Percentiles rank a stretch among this genome's conserved stretches.
Conservation (phyloP, 148 eudicot species). For the Amaranthus palmeri region DNA sequence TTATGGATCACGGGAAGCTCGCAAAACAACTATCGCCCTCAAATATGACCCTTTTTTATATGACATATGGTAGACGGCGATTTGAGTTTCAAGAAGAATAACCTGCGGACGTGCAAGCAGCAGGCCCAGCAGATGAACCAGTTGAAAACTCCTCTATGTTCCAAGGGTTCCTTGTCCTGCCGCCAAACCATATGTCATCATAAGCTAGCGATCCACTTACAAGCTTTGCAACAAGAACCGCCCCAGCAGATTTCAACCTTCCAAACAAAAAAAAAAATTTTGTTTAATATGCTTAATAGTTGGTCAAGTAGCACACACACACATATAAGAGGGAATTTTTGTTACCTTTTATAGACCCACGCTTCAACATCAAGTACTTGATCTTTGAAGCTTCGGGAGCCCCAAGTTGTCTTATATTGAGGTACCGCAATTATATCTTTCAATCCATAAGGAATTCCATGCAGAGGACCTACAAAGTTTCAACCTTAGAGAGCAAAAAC, state of each 20-base stretch:
- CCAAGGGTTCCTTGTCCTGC: slow-evolving; percentile 96
- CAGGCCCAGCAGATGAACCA: slow-evolving; percentile 95
- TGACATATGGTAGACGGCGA: not conserved
- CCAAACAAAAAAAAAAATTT: not conserved
- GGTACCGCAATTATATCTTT: slow-evolving; percentile 88
- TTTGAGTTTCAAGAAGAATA: not conserved
- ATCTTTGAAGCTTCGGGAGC: slow-evolving; percentile 61
- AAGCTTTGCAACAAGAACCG: slow-evolving; percentile 84
- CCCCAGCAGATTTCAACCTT: slow-evolving; percentile 83
- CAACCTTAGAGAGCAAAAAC: not conserved
- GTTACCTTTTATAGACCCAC: slow-evolving; percentile 90
- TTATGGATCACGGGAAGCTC: not conserved
- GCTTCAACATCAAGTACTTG: slow-evolving; percentile 83
- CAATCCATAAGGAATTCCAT: slow-evolving; percentile 87
- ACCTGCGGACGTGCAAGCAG: slow-evolving; percentile 93
- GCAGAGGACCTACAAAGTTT: slow-evolving; percentile 62
- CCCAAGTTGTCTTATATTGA: slow-evolving; percentile 83
- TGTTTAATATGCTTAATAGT: too few relatives aligned
- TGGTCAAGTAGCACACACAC: not conserved
- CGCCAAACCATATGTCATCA: slow-evolving; percentile 94
- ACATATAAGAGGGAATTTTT: not conserved
- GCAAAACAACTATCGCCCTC: not conserved
- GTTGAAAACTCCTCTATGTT: slow-evolving; percentile 82
- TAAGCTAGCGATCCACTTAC: slow-evolving; percentile 81
- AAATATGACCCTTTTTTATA: not conserved